Percentiles rank a stretch among this genome's conserved stretches.
phyloP scores from a whole-genome alignment of 495 filamentous ascomycete genomes.

The Hyaloscypha hepaticicola region DNA sequence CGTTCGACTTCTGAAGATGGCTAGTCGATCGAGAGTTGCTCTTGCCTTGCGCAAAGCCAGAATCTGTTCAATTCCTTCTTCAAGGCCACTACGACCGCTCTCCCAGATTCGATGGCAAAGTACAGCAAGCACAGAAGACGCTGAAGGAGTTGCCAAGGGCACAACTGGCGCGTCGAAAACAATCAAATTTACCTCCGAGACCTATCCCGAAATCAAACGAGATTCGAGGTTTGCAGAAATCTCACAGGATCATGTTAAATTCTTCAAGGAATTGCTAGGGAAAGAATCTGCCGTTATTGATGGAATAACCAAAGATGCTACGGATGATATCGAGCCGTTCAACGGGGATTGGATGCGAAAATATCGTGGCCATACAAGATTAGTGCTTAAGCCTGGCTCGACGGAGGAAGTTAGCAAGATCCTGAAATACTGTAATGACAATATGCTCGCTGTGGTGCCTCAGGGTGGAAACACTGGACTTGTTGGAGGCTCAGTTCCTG shows the following conservation, averaged over 20 bases:
- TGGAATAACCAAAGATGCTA: slow-evolving; percentile 67
- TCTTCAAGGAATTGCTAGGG: slow-evolving; percentile 76
- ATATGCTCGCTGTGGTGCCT: slow-evolving; percentile 89
- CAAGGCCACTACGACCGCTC: slow-evolving; percentile 19
- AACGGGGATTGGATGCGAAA: slow-evolving; percentile 99
- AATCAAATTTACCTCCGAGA: slow-evolving; percentile 76
- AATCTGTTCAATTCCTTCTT: neutral
- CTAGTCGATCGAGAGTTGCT: slow-evolving; percentile 25
- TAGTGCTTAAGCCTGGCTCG: slow-evolving; percentile 81
- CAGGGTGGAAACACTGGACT: slow-evolving; percentile 96
- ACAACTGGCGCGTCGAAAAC: slow-evolving; percentile 43
- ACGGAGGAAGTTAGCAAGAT: slow-evolving; percentile 86
- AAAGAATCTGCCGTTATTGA: slow-evolving; percentile 78
- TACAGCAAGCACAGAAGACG: slow-evolving; percentile 43
- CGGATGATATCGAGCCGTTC: slow-evolving; percentile 83
- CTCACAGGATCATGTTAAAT: slow-evolving; percentile 71
- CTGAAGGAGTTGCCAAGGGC: slow-evolving; percentile 34
- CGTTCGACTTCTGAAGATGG: slow-evolving; percentile 23
- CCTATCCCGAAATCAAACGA: slow-evolving; percentile 80
- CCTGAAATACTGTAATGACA: slow-evolving; percentile 89
- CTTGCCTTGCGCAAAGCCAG: slow-evolving; percentile 25
- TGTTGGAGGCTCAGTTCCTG: slow-evolving; percentile 90
- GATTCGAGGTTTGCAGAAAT: slow-evolving; percentile 70
- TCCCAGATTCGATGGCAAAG: slow-evolving; percentile 34
- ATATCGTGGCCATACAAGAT: slow-evolving; percentile 83